Conservation (phyloP, 805 yeast species). For the Candida michaelii region DNA sequence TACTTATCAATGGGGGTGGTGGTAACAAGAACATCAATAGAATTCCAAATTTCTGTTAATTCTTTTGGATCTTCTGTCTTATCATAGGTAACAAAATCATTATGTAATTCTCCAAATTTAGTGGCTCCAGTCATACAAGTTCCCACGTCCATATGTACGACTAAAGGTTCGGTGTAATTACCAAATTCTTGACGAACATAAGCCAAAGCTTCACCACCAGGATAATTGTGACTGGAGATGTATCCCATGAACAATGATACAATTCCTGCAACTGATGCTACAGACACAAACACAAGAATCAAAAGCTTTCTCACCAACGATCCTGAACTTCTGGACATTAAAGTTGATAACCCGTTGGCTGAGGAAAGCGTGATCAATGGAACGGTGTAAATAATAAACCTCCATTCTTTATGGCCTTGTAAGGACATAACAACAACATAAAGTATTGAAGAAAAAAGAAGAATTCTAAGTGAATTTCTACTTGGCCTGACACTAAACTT, state of each 20-base stretch:
- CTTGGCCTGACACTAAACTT: conserved; percentile 28
- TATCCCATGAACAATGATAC: conserved; percentile 53
- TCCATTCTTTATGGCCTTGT: conserved; percentile 94
- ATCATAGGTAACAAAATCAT: conserved; percentile 52
- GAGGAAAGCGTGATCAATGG: conserved; percentile 69
- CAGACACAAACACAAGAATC: conserved; percentile 21
- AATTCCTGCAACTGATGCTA: conserved; percentile 30
- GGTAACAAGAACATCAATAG: conserved; percentile 28
- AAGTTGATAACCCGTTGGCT: conserved; percentile 54
- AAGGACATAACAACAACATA: conserved; percentile 68
- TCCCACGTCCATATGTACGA: conserved; percentile 74
- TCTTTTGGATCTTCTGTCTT: conserved; percentile 59
- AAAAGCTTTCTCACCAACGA: conserved; percentile 7
- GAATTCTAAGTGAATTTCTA: conserved; percentile 39
- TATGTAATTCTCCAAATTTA: conserved; percentile 64
- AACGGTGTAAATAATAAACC: conserved; percentile 75
- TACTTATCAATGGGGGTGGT: conserved; percentile 14
- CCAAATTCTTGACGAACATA: not conserved
- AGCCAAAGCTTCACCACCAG: conserved; percentile 78
- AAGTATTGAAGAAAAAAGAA: conserved; percentile 50
- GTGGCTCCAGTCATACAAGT: conserved; percentile 89
- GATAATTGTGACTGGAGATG: conserved; percentile 75
- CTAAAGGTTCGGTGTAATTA: conserved; percentile 2
- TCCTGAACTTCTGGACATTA: conserved; percentile 14
- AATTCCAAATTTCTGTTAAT: conserved; percentile 29